These are phyloP conservation scores for Lecanicillium sp. DNA, from an alignment of 2,329 filamentous ascomycete species.

Conservation along the genomic window DNA sequence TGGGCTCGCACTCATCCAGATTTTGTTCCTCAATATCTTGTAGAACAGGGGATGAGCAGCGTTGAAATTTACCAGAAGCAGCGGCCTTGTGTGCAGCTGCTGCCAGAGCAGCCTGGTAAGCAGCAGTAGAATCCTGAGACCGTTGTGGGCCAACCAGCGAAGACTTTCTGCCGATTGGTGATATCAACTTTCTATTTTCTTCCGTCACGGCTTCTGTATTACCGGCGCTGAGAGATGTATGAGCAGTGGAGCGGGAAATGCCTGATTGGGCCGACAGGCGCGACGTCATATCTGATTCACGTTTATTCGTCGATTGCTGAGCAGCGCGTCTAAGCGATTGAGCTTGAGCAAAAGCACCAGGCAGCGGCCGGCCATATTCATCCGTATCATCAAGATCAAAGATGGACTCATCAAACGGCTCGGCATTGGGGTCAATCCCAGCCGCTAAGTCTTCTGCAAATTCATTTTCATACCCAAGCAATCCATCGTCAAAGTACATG, in stretches of 20 bases:
- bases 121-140: constrained; percentile 33
- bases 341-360: constrained; percentile 47
- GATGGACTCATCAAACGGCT: constrained; percentile 62
- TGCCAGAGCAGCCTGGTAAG: constrained; percentile 77
- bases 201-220: constrained; percentile 10
- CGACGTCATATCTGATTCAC: constrained; percentile 38
- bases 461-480: constrained; percentile 37
- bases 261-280: constrained; percentile 35
- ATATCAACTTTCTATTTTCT: constrained; percentile 6
- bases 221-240: constrained; percentile 38
- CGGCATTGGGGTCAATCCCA: constrained; percentile 37
- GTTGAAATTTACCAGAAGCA: constrained; percentile 65
- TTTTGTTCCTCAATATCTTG: constrained; percentile 15
- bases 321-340: constrained; percentile 35
- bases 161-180: constrained; percentile 2
- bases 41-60: constrained; percentile 40
- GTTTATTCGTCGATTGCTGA: constrained; percentile 23
- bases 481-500: constrained; percentile 61
- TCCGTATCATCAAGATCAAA: constrained; percentile 63
- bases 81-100: constrained; percentile 72
- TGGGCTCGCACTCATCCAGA: constrained; percentile 24
- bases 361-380: constrained; percentile 51
- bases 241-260: constrained; percentile 38
- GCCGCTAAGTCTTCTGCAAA: constrained; percentile 37
- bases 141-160: constrained; percentile 2